These are phyloP conservation scores for Penicillium italicum DNA, from an alignment of 2,329 filamentous ascomycete genomes.

Conservation along the genomic window DNA sequence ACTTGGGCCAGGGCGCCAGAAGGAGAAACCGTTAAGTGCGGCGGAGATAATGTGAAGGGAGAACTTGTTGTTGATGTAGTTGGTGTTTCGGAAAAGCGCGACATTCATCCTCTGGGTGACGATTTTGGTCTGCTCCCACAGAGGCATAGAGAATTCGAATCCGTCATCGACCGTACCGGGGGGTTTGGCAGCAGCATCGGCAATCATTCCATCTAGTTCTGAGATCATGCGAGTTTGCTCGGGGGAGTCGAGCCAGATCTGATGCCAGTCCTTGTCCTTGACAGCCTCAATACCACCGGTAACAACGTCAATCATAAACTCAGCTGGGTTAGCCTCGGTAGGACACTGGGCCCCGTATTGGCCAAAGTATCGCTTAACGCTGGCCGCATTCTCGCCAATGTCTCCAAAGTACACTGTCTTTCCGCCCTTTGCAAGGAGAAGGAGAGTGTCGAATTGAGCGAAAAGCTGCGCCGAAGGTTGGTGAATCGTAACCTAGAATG, in stretches of 20 bases:
- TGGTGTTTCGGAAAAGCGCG: conserved; percentile 8
- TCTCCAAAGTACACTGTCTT: conserved; percentile 66
- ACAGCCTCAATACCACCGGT: conserved; percentile 54
- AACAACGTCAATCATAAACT: conserved; percentile 32
- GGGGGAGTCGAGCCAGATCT: conserved; percentile 8
- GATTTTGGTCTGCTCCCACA: conserved; percentile 10
- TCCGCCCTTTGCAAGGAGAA: conserved; percentile 61
- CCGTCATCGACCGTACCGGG: conserved; percentile 9
- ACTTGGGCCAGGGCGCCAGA: conserved; percentile 8
- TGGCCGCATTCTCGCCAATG: conserved; percentile 60
- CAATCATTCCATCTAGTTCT: conserved; percentile 4
- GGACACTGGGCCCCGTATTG: conserved; percentile 53
- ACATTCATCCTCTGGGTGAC: conserved; percentile 7
- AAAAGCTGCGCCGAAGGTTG: conserved; percentile 63
- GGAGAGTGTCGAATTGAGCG: conserved; percentile 65
- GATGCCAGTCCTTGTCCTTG: conserved; percentile 12
- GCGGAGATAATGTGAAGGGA: conserved; percentile 8
- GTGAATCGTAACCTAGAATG: conserved; percentile 58
- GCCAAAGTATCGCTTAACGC: conserved; percentile 62
- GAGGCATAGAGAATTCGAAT: conserved; percentile 9
- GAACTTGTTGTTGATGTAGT: conserved; percentile 11
- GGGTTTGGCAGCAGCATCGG: neutral
- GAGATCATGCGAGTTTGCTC: conserved; percentile 5
- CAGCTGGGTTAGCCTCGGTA: conserved; percentile 5
- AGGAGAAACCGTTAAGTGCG: conserved; percentile 6